A percentile compares a stretch with the other conserved stretches of the same genome.
phyloP scores from a whole-genome alignment of 1,139 yeast species.

The Suhomyces coccinellae region DNA sequence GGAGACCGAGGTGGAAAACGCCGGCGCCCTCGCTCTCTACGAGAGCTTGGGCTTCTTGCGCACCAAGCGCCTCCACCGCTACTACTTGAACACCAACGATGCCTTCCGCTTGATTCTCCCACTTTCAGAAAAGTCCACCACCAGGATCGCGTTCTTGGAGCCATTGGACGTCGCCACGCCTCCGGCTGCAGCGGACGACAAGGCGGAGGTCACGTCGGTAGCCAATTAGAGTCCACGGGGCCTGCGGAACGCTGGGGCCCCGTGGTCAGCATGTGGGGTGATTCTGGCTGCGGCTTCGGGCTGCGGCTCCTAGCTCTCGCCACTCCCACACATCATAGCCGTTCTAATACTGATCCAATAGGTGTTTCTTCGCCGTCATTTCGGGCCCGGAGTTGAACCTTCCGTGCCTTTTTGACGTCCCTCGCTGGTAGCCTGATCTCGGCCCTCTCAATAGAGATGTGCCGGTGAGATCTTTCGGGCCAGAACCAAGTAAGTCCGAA shows the following conservation, averaged over 20 bases:
- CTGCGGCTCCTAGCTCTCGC: no score
- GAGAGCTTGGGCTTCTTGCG: constrained; percentile 87
- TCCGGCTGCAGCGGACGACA: background rate
- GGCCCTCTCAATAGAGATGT: no score
- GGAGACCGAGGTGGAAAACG: constrained; percentile 86
- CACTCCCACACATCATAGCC: no score
- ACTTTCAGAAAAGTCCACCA: constrained; percentile 29
- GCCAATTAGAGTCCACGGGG: background rate
- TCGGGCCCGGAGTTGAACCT: no score
- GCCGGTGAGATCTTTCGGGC: no score
- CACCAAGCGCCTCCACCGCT: constrained; percentile 76
- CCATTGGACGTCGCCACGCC: background rate
- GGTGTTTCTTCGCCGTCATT: no score
- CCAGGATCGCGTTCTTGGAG: constrained; percentile 36
- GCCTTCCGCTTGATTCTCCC: constrained; percentile 68
- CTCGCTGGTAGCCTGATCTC: no score
- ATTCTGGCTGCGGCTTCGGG: no score
- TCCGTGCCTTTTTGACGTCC: no score
- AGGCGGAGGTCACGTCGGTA: background rate
- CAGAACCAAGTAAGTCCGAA: no score
- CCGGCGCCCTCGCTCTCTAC: constrained; percentile 73
- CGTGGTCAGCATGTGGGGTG: no score
- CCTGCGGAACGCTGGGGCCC: background rate
- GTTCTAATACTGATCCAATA: no score
- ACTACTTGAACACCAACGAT: constrained; percentile 89